These are phyloP conservation scores for Tritrichomonas foetus DNA, from an alignment of 208 protist species.

Conservation along the genomic window DNA sequence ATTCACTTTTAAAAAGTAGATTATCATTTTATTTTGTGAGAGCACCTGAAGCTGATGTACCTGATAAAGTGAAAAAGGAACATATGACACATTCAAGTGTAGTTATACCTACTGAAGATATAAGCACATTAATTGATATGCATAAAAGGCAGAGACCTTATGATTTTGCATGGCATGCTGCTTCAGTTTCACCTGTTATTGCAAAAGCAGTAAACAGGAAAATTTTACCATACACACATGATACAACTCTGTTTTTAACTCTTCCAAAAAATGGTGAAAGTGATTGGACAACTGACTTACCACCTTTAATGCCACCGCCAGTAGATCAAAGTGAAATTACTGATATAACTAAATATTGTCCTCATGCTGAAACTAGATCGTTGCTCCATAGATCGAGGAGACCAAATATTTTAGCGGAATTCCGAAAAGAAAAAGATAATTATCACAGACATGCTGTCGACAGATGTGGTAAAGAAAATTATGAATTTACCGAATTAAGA, in stretches of 20 bases:
- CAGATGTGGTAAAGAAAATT: neutral
- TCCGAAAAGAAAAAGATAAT: neutral
- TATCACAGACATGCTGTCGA: neutral
- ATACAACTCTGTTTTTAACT: neutral
- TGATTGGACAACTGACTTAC: neutral
- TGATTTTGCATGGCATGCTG: neutral
- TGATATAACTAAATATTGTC: neutral
- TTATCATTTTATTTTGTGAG: neutral
- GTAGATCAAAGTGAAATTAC: neutral
- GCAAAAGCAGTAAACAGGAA: neutral
- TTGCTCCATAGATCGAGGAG: neutral
- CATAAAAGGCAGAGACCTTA: neutral
- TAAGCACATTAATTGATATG: neutral
- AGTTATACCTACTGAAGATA: neutral
- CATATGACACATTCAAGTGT: neutral
- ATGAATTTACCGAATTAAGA: neutral
- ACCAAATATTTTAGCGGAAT: neutral
- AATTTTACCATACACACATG: neutral
- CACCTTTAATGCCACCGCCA: neutral
- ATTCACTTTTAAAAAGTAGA: neutral
- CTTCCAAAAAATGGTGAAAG: neutral
- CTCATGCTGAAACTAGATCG: neutral
- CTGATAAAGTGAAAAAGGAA: neutral
- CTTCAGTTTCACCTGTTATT: neutral
- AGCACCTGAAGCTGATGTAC: neutral